Evolutionary conservation across 2,329 filamentous ascomycete species (phyloP), one percentile per base, ranked within the genome.

Genomic region (Diaporthe vexans): DNA sequence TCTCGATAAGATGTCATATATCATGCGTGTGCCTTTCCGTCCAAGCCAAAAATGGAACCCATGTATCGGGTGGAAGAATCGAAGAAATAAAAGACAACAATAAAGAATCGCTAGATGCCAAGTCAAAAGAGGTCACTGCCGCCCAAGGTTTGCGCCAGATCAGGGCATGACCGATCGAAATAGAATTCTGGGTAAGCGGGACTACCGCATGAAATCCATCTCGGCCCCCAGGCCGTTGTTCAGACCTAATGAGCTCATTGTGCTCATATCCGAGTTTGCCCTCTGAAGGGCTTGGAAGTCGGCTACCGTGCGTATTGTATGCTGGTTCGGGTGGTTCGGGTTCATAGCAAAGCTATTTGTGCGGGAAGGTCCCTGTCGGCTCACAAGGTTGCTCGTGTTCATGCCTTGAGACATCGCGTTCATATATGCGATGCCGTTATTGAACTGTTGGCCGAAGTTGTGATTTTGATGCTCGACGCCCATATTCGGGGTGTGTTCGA

Each of bases 281-380:
- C 87, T 81, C 73, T 88, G 87, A 3, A 89, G 77, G 1, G 85
- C 84, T 35, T 89, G 87, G 68, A 88, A 90, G 67, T 88, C 87
- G 4, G 84, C 85, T 0, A 88, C 84, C 1, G 86, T 86, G 61
- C 84, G 82, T 73, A 87, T 80, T 24, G 48, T 54, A 10, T 84
- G 83, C 33, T 83, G 83, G 6, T 81, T 78, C 21, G 68, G 72
- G 24, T 81, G 83, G 6, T 81, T 78, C 21, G 68, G 72, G 24
- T 81, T 77, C 68, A 86, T 81, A 48, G 83, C 81, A 56, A 84
- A 87, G 68, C 83, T 86, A 48, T 82, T 84, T 1, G 82, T 73
- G 29, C 85, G 81, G 57, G 85, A 84, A 3, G 82, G 79, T 24
- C 81, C 79, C 37, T 82, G 82, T 9, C 84, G 80, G 37, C 81